A percentile compares a stretch with the other conserved stretches of the same genome.
Conservation (phyloP, 441 rosid species). For the Syzygium syzygioides region DNA sequence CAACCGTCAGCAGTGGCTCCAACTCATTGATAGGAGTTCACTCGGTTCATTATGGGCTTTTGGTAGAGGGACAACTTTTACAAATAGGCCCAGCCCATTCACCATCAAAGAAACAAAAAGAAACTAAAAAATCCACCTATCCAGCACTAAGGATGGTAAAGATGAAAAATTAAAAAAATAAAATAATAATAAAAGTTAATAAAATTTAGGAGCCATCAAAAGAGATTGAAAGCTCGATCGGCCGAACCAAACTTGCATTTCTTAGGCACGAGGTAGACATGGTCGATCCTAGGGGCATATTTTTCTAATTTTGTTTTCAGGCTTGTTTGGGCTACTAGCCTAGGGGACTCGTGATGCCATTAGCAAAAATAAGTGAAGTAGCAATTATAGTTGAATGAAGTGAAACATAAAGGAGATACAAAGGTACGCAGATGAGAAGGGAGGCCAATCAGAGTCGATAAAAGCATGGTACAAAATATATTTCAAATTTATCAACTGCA, state of each 20-base stretch:
- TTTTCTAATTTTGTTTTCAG: neutral
- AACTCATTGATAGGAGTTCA: neutral
- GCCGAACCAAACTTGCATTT: no score
- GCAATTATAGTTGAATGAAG: neutral
- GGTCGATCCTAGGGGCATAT: no score
- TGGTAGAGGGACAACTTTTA: neutral
- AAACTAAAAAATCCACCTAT: neutral
- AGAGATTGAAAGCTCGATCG: no score
- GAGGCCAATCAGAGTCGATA: rapidly evolving
- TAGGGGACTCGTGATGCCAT: neutral
- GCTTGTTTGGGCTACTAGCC: neutral
- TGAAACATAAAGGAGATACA: neutral
- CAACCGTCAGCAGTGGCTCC: neutral
- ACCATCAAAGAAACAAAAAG: neutral
- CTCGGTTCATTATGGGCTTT: neutral
- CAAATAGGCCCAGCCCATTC: neutral
- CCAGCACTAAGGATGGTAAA: neutral
- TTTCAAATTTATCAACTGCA: rapidly evolving
- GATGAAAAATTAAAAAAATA: no score
- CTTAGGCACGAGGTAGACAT: no score
- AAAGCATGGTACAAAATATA: no score
- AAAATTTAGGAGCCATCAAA: no score
- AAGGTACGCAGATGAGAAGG: neutral
- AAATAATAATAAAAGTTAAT: no score
- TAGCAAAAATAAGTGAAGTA: neutral